Evolutionary conservation across 2,329 filamentous ascomycete species (phyloP), one percentile per base, ranked within the genome.

Genomic region (Shiraia bambusicola): DNA sequence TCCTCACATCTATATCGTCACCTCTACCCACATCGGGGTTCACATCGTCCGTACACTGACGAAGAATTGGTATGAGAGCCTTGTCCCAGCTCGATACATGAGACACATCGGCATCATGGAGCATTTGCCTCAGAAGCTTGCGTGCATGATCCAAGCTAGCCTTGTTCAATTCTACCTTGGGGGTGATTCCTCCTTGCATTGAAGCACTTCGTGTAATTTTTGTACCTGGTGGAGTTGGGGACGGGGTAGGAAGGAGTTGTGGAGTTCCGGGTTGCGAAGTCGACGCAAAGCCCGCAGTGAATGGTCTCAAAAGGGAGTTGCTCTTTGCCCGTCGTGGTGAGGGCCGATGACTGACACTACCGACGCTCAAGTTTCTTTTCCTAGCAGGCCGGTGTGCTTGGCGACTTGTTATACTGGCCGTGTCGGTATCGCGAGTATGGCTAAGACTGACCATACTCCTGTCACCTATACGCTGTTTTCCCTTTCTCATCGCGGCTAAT

Each of bases 1-100:
- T 91, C 3, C 93, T 82, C 45, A 98, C 93, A 65, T 98, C 93
- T 77, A 98, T 97, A 62, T 93, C 88, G 66, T 98, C 93, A 19
- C 90, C 91, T 40, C 82, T 81, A 42, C 90, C 86, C 31, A 96
- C 88, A 65, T 97, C 88, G 1, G 93, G 93, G 49, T 94, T 87
- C 3, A 98, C 91, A 61, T 97, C 93, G 52, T 96, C 90, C 0
- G 92, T 94, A 50, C 91, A 93, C 56, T 87, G 87, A 15, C 96
- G 76, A 14, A 98, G 77, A 37, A 98, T 94, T 0, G 93, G 93
- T 36, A 96, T 79, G 10, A 98, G 75, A 0, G 92, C 89, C 53
- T 84, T 91, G 63, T 96, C 88, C 93, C 93, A 98, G 19, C 85
- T 85, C 2, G 80, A 73, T 1, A 82, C 76, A 55, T 88, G 86